Evolutionary conservation across 2,329 filamentous ascomycete species (phyloP).

Genomic region (Chrysoporthe puriensis): DNA sequence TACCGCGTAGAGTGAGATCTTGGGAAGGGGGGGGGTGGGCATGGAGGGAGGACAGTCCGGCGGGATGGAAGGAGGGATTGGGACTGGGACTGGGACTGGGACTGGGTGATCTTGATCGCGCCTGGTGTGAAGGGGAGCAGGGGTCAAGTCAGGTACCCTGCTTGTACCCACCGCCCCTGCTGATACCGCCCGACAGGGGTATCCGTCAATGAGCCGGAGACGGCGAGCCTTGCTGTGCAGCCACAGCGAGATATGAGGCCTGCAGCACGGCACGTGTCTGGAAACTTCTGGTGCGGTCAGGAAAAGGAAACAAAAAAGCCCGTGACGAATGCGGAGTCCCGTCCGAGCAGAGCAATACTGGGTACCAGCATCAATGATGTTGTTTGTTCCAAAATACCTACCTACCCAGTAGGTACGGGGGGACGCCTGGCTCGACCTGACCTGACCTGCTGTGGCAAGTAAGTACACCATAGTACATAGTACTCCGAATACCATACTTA

Average conservation of each 20-base stretch:
- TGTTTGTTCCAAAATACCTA: too few species aligned
- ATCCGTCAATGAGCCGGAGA: constrained; percentile 8
- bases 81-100: neutral
- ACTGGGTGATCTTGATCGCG: neutral
- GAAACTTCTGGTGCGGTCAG: neutral
- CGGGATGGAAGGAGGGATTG: constrained; percentile 10
- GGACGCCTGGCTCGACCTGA: neutral
- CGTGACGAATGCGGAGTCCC: neutral
- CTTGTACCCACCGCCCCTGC: constrained; percentile 20
- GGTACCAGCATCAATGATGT: neutral
- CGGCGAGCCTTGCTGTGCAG: constrained; percentile 5
- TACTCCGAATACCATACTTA: neutral
- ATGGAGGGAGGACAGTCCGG: neutral
- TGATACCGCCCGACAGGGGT: constrained; percentile 20
- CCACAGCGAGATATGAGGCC: neutral
- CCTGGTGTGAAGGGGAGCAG: constrained; percentile 9
- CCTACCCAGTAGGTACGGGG: neutral
- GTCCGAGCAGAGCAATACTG: neutral
- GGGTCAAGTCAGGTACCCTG: constrained; percentile 20
- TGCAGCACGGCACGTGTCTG: neutral
- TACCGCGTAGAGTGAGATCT: neutral
- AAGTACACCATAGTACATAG: neutral
- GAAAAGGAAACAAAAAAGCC: neutral
- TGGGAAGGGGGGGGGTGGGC: neutral
- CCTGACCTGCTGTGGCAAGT: neutral